Evolutionary conservation across 2,329 filamentous ascomycete species (phyloP).

Genomic region (Diaporthe sp.): DNA sequence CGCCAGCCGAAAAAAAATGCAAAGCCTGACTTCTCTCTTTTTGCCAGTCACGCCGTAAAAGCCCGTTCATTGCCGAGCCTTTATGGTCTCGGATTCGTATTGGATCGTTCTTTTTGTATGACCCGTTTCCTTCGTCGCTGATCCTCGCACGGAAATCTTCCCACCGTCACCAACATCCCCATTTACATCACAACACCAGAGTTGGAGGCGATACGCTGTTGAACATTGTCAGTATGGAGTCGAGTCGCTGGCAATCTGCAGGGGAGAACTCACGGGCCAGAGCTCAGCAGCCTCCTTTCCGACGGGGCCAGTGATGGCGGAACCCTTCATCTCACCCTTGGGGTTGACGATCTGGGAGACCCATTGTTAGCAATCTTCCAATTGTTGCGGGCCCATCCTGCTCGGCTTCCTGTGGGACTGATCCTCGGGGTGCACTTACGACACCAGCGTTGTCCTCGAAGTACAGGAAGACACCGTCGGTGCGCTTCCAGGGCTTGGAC

Average conservation of each 20-base stretch:
- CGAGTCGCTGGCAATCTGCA: conserved; percentile 58
- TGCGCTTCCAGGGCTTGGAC: conserved; percentile 99
- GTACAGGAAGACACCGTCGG: conserved; percentile 99
- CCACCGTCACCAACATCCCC: conserved; percentile 40
- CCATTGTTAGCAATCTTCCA: conserved; percentile 51
- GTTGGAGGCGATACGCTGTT: conserved; percentile 95
- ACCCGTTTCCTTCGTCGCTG: conserved; percentile 45
- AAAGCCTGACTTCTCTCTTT: conserved; percentile 41
- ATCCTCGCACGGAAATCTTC: conserved; percentile 38
- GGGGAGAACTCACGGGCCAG: conserved; percentile 79
- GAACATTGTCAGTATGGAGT: background rate
- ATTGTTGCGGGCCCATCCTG: background rate
- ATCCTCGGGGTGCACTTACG: conserved; percentile 68
- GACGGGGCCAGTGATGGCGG: conserved; percentile 96
- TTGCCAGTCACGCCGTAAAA: conserved; percentile 42
- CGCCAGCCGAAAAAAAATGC: conserved; percentile 51
- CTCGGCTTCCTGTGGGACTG: background rate
- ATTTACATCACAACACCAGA: conserved; percentile 99
- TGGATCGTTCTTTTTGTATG: conserved; percentile 35
- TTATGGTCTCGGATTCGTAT: conserved; percentile 40
- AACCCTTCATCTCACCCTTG: conserved; percentile 99
- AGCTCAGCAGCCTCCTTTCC: conserved; percentile 99
- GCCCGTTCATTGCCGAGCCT: conserved; percentile 50
- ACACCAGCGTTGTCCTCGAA: conserved; percentile 99
- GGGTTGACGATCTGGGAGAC: conserved; percentile 92